phyloP scores from a whole-genome alignment of 305 asterid genomes.

The Ruellia speciosa region DNA sequence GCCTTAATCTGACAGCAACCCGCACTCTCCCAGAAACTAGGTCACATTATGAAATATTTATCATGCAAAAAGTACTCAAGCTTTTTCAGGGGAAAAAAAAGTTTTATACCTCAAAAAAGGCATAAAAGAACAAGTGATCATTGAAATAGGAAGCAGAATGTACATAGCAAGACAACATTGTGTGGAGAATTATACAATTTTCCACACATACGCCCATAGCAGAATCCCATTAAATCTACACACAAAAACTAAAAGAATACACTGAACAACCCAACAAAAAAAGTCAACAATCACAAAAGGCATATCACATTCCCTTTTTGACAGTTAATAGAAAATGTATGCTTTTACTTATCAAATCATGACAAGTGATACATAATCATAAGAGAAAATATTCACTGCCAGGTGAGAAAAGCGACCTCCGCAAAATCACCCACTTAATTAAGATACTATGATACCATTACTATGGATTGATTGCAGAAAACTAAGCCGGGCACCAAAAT shows the following conservation, averaged over 20 bases:
- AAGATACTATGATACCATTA: neutral
- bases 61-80: conserved; percentile 11
- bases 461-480: conserved; percentile 10
- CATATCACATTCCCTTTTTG: neutral
- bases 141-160: neutral
- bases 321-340: neutral
- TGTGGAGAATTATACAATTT: neutral
- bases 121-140: conserved; percentile 14
- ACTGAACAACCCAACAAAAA: too few species aligned
- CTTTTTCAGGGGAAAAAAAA: conserved; percentile 2
- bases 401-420: conserved; percentile 1
- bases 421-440: conserved; percentile 9
- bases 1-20: conserved; percentile 82
- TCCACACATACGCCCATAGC: neutral
- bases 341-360: neutral
- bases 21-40: conserved; percentile 74
- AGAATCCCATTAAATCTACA: neutral
- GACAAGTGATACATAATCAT: neutral
- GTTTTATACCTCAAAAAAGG: conserved; percentile 1
- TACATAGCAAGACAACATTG: too few species aligned
- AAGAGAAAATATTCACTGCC: neutral
- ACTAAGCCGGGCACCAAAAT: neutral
- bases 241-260: neutral
- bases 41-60: conserved; percentile 19
- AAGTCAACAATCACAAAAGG: neutral